Evolutionary conservation across 331 rosid genomes (phyloP), one percentile per base, ranked within the genome.

Genomic region (Malus hybrid): DNA sequence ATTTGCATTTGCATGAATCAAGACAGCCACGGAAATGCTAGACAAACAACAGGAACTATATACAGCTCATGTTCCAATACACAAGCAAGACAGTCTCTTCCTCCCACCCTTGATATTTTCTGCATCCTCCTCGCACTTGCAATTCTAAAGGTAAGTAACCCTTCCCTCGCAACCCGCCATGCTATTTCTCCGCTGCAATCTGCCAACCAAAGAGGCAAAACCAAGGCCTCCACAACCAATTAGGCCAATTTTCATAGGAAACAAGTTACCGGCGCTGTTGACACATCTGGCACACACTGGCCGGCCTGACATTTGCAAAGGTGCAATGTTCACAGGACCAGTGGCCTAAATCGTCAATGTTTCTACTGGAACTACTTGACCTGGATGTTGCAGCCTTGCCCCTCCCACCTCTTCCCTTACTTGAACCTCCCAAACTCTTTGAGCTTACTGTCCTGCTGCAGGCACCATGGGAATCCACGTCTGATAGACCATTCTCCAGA

Each of bases 401-500:
- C 72, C 81, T 80, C 62, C 85, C 87, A 12, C 85, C 81, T 80
- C 77, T 75, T 46, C 81, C 78, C 81, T 80, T 78, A 73, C 85
- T 76, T 32, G 83, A 56, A 27, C 78, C 79, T 61, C 81, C 84
- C 76, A 73, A 18, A 69, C 67, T 78, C 78, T 83, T 85, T 20
- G 87, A 76, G 85, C 81, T 77, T 44, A 82, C 76, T 42, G 76
- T 75, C 74, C 81, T 75, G 81, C 87, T 85, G 73, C 85, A 77
- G 57, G 83, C 80, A 66, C 87, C 85, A 57, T 62, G 83, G 7
- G 85, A 80, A 71, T 85, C 76, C 71, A 86, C 93, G 46, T 84
- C 87, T 19, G 83, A 84, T 10, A 91, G 76, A 64, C 90, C 89
- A 59, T 86, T 87, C 83, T 85, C 96, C n/a, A 91, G 78, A 11